A percentile compares a stretch with the other conserved stretches of the same genome.
phyloP scores from a whole-genome alignment of 345 rosid species.

The Hypericum perforatum region DNA sequence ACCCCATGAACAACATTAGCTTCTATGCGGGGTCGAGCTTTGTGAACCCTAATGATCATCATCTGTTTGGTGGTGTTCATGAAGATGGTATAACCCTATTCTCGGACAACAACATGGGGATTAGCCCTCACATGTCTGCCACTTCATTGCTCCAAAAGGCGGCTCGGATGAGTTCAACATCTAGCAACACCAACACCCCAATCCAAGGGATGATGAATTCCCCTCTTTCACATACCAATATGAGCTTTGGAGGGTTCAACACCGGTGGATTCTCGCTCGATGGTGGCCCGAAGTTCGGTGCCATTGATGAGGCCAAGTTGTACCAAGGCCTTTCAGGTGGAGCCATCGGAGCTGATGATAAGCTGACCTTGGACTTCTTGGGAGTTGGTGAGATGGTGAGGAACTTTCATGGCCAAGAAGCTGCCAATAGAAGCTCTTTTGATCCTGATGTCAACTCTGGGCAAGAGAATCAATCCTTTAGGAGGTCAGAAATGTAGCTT shows the following conservation, averaged over 20 bases:
- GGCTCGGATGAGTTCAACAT: conserved; percentile 17
- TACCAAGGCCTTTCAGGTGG: conserved; percentile 7
- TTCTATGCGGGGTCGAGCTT: conserved; percentile 1
- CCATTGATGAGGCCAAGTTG: conserved; percentile 5
- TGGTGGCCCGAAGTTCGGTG: neutral
- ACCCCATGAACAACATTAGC: neutral
- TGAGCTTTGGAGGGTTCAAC: conserved; percentile 9
- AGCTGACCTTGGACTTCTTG: conserved; percentile 16
- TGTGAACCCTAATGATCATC: conserved; percentile 5
- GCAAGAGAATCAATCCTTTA: too few species aligned
- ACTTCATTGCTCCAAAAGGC: conserved; percentile 20
- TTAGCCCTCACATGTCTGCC: conserved; percentile 13
- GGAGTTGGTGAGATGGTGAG: conserved; percentile 18
- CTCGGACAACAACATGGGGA: conserved; percentile 6
- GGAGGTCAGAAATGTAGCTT: too few species aligned
- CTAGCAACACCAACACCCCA: conserved; percentile 7
- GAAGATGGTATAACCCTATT: neutral
- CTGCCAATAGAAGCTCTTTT: too few species aligned
- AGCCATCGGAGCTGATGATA: neutral
- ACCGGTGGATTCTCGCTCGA: neutral
- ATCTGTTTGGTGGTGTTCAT: too few species aligned
- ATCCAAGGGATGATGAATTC: conserved; percentile 15
- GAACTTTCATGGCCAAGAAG: too few species aligned
- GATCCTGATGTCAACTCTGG: too few species aligned
- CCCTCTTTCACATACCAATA: conserved; percentile 8